A percentile compares a stretch with the other conserved stretches of the same genome.
phyloP scores from a whole-genome alignment of 768 basidiomycete genomes.

The Floccularia luteovirens region DNA sequence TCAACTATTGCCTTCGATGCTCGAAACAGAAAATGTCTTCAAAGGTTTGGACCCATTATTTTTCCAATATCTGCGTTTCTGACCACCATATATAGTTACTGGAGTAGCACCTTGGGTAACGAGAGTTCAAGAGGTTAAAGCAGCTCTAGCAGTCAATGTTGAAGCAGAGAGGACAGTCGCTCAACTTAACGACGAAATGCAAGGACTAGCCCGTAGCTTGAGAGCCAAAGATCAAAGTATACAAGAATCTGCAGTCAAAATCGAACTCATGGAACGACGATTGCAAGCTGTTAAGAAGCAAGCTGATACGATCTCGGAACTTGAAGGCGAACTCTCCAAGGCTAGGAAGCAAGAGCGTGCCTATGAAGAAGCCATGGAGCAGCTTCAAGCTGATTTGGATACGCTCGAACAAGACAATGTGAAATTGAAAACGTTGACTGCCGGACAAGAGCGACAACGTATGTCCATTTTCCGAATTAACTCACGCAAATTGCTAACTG shows the following conservation, averaged over 20 bases:
- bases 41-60: constrained; percentile 49
- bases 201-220: constrained; percentile 76
- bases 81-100: constrained; percentile 36
- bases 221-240: constrained; percentile 85
- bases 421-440: constrained; percentile 65
- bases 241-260: constrained; percentile 87
- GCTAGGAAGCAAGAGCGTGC: constrained; percentile 83
- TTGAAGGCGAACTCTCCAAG: constrained; percentile 76
- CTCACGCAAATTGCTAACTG: constrained; percentile 1
- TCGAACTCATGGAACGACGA: constrained; percentile 90
- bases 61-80: constrained; percentile 1
- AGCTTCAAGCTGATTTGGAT: constrained; percentile 85
- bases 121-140: constrained; percentile 77
- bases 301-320: constrained; percentile 72
- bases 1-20: constrained; percentile 59
- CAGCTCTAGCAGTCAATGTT: constrained; percentile 75
- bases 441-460: constrained; percentile 70
- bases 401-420: constrained; percentile 80
- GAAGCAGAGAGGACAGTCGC: constrained; percentile 88
- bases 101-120: constrained; percentile 81
- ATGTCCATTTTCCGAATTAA: constrained; percentile 12
- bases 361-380: constrained; percentile 91
- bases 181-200: constrained; percentile 85
- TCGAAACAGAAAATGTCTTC: constrained; percentile 71
- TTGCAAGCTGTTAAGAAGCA: constrained; percentile 90